Percentiles rank a stretch among this genome's conserved stretches.
Evolutionary conservation across 1,139 yeast genomes (phyloP).

Genomic region (Entelexis paramagnoliae): DNA sequence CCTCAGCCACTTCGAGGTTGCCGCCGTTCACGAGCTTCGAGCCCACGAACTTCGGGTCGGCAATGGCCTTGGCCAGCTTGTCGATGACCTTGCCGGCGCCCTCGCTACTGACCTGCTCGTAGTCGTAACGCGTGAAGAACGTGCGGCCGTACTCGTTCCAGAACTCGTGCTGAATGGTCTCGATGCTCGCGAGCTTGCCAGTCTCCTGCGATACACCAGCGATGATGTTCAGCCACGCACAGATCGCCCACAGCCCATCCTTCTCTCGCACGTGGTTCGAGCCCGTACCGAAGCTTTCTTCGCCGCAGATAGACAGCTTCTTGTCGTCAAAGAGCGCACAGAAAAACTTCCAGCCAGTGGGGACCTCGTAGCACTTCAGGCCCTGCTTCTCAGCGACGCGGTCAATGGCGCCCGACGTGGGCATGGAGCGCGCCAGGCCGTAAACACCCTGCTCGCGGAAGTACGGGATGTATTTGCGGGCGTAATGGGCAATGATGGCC

Average conservation of each 20-base stretch:
- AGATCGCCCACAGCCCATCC: constrained; percentile 96
- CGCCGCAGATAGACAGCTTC: constrained; percentile 93
- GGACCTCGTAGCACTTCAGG: constrained; percentile 79
- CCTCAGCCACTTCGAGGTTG: constrained; percentile 50
- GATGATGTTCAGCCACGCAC: constrained; percentile 92
- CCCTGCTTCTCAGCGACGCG: constrained; percentile 74
- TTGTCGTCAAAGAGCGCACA: constrained; percentile 89
- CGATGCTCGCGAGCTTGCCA: constrained; percentile 52
- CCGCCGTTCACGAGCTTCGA: constrained; percentile 31
- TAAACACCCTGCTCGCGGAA: constrained; percentile 75
- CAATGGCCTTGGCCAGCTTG: constrained; percentile 43
- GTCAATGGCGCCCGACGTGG: constrained; percentile 91
- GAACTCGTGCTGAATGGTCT: constrained; percentile 70
- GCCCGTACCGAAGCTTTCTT: constrained; percentile 96
- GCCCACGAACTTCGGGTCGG: constrained; percentile 39
- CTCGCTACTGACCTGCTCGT: constrained; percentile 66
- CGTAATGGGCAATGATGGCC: constrained; percentile 93
- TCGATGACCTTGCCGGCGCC: constrained; percentile 66
- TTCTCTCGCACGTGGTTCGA: constrained; percentile 95
- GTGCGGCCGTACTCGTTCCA: constrained; percentile 95
- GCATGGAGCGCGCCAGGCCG: constrained; percentile 98
- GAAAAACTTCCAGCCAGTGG: constrained; percentile 98
- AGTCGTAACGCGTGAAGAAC: constrained; percentile 95
- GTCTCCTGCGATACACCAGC: constrained; percentile 58
- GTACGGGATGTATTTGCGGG: constrained; percentile 71